phyloP scores from a whole-genome alignment of 805 yeast genomes.

The Kodamaea neixiangensis region DNA sequence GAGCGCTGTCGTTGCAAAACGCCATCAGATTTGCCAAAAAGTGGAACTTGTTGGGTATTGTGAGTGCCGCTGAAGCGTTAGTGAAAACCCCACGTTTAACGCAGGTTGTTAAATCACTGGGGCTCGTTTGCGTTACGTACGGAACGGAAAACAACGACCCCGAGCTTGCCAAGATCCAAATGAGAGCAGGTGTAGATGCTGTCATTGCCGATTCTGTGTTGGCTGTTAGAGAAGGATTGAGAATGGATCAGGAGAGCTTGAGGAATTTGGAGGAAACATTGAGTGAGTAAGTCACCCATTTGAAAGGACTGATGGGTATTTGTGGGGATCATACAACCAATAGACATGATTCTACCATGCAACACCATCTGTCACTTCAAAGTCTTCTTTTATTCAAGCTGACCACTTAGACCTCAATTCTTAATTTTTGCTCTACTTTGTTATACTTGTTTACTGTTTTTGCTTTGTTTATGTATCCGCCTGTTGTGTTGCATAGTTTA shows the following conservation, averaged over 20 bases:
- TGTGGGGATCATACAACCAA: neutral
- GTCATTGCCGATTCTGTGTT: slow-evolving; percentile 95
- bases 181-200: slow-evolving; percentile 96
- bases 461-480: neutral
- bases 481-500: neutral
- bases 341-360: neutral
- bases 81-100: slow-evolving; percentile 90
- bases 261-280: slow-evolving; percentile 20
- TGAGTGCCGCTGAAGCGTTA: slow-evolving; percentile 82
- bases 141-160: slow-evolving; percentile 86
- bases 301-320: too few relatives aligned
- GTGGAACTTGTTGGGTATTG: slow-evolving; percentile 92
- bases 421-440: neutral
- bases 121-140: slow-evolving; percentile 90
- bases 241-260: slow-evolving; percentile 29
- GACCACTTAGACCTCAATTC: neutral
- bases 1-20: slow-evolving; percentile 85
- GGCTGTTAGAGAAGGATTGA: slow-evolving; percentile 85
- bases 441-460: neutral
- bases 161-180: slow-evolving; percentile 76
- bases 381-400: neutral
- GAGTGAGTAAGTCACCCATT: slow-evolving; percentile 8
- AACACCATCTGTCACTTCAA: neutral
- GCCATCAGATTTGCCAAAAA: slow-evolving; percentile 88
- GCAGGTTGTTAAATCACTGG: slow-evolving; percentile 85